These are phyloP conservation scores for Tylopilus balloui DNA, from an alignment of 768 basidiomycete species.

Conservation along the genomic window DNA sequence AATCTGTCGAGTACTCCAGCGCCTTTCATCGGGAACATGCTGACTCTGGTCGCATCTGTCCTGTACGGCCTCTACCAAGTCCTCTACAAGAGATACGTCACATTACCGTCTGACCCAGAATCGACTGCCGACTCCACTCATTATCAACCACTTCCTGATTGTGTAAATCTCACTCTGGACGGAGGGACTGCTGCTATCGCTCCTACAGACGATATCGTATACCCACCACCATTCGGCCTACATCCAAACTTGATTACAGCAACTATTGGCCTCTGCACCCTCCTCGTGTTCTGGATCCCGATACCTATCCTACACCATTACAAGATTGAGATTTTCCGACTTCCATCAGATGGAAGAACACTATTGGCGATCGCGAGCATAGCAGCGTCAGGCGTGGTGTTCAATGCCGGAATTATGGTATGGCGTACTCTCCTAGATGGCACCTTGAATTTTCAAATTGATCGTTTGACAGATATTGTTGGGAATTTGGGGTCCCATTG, in stretches of 20 bases:
- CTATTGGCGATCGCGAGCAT: conserved; percentile 61
- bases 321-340: conserved; percentile 60
- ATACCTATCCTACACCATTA: conserved; percentile 68
- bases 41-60: conserved; percentile 70
- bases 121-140: conserved; percentile 33
- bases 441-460: conserved; percentile 4
- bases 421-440: conserved; percentile 7
- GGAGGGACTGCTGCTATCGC: conserved; percentile 16
- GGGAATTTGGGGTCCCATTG: conserved; percentile 83
- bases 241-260: conserved; percentile 81
- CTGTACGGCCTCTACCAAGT: conserved; percentile 79
- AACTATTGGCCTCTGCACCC: conserved; percentile 72
- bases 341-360: conserved; percentile 50
- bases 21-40: conserved; percentile 66
- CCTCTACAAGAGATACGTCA: conserved; percentile 75
- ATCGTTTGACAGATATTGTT: conserved; percentile 56
- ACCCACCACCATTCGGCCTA: conserved; percentile 76
- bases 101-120: conserved; percentile 63
- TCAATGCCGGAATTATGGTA: conserved; percentile 87
- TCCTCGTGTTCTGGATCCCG: conserved; percentile 73
- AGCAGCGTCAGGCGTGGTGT: conserved; percentile 64
- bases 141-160: conserved; percentile 44
- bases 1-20: conserved; percentile 32
- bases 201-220: conserved; percentile 34
- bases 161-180: conserved; percentile 30